These are phyloP conservation scores for Hortiboletus flavorubellus DNA, from an alignment of 768 basidiomycete genomes.

Conservation along the genomic window DNA sequence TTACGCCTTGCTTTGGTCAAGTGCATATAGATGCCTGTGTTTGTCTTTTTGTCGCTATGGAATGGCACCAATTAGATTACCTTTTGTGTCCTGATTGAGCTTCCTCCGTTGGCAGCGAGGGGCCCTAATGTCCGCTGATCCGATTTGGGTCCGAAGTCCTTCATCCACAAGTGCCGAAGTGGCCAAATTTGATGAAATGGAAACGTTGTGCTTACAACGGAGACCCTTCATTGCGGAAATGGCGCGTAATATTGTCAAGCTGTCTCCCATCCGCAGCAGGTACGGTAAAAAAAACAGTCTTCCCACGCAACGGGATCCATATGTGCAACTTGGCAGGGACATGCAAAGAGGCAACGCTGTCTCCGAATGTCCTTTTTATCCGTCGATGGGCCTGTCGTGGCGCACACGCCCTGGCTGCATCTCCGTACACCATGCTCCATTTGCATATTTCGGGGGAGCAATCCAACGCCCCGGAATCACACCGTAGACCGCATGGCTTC, in stretches of 20 bases:
- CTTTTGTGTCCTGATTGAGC: background rate
- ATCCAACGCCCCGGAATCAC: conserved; percentile 27
- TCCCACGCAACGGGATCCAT: background rate
- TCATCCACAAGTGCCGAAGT: background rate
- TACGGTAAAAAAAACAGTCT: conserved; percentile 4
- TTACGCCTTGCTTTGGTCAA: conserved; percentile 36
- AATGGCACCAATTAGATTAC: conserved; percentile 3
- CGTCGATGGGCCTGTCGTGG: background rate
- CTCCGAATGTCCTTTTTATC: background rate
- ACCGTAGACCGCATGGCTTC: conserved; percentile 7
- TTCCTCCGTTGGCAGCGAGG: conserved; percentile 5
- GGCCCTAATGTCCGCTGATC: conserved; percentile 1
- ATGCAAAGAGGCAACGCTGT: conserved; percentile 3
- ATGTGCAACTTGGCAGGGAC: background rate
- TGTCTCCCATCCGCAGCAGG: conserved; percentile 13
- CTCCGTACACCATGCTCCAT: background rate
- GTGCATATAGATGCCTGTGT: conserved; percentile 20
- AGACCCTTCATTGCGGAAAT: conserved; percentile 8
- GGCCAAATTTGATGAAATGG: background rate
- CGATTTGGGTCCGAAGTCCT: background rate
- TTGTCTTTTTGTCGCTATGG: conserved; percentile 11
- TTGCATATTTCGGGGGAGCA: background rate
- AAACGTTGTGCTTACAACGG: conserved; percentile 3
- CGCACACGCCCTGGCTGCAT: conserved; percentile 2
- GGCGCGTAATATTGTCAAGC: background rate